Conservation (phyloP, 306 rosid species). For the Aeschynomene evenia region DNA sequence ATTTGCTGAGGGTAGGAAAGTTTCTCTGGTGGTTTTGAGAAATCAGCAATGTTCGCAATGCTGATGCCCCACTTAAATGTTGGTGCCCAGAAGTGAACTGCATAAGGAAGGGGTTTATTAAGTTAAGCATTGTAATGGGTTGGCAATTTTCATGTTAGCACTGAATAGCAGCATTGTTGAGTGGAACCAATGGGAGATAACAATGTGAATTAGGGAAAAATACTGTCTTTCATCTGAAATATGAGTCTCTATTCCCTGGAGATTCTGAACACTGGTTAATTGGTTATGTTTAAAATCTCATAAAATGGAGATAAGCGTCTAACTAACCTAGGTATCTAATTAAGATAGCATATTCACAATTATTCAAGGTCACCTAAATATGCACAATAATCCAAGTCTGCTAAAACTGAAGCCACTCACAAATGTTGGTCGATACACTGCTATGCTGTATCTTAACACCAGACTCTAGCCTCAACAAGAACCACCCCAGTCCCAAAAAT, state of each 20-base stretch:
- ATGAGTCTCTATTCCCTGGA: not conserved
- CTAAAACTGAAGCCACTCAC: not conserved
- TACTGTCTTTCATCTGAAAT: not conserved
- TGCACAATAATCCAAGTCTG: not conserved
- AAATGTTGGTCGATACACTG: not conserved
- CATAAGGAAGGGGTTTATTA: conserved; percentile 22
- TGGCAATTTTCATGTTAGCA: conserved; percentile 4
- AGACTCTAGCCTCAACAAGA: not conserved
- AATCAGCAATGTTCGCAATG: conserved; percentile 91
- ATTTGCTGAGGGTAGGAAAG: conserved; percentile 93
- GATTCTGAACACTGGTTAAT: not conserved
- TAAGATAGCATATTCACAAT: not conserved
- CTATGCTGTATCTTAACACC: not conserved
- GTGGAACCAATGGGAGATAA: not conserved
- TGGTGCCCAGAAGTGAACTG: conserved; percentile 99
- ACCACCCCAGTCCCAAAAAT: not conserved
- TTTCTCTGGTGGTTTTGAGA: conserved; percentile 86
- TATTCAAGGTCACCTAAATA: not conserved
- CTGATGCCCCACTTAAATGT: conserved; percentile 99
- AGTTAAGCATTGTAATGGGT: conserved; percentile 19
- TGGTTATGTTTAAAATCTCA: not conserved
- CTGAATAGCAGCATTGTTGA: conserved; percentile 14
- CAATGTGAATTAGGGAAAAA: not conserved
- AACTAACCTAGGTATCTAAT: not conserved
- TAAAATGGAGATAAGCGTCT: not conserved